Conservation (phyloP, 2,329 filamentous ascomycete genomes). For the Bisporella sp. region DNA sequence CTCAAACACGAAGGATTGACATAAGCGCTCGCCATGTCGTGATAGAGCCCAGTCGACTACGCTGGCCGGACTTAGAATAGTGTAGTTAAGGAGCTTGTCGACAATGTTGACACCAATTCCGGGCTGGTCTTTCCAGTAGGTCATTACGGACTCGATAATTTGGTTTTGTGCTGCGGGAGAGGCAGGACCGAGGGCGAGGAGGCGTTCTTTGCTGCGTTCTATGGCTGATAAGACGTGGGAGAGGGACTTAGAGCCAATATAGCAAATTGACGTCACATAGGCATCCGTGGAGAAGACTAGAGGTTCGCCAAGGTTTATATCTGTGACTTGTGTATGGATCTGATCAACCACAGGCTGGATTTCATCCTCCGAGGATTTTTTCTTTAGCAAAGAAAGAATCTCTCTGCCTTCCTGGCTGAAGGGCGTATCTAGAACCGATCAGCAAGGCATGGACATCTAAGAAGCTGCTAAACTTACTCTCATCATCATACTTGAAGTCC, state of each 20-base stretch:
- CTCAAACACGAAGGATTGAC: slow-evolving; percentile 76
- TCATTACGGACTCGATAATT: slow-evolving; percentile 83
- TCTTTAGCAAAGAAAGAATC: slow-evolving; percentile 69
- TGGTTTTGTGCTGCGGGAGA: slow-evolving; percentile 75
- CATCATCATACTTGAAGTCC: slow-evolving; percentile 81
- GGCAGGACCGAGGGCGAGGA: slow-evolving; percentile 69
- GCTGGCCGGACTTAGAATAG: slow-evolving; percentile 76
- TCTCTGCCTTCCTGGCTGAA: slow-evolving; percentile 82
- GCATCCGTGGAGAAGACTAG: slow-evolving; percentile 85
- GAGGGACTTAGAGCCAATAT: slow-evolving; percentile 88
- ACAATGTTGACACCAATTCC: slow-evolving; percentile 88
- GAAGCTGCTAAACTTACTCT: slow-evolving; percentile 46
- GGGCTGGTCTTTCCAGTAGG: slow-evolving; percentile 89
- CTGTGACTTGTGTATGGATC: slow-evolving; percentile 73
- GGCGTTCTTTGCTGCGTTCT: slow-evolving; percentile 84
- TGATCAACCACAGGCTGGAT: slow-evolving; percentile 74
- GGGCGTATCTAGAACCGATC: slow-evolving; percentile 52
- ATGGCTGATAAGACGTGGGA: slow-evolving; percentile 95
- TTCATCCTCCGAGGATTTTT: slow-evolving; percentile 79
- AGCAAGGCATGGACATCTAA: background rate
- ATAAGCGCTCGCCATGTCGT: slow-evolving; percentile 55
- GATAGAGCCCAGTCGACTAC: slow-evolving; percentile 86
- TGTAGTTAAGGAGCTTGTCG: slow-evolving; percentile 96
- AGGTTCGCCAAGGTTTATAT: slow-evolving; percentile 63
- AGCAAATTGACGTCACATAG: slow-evolving; percentile 89